Base-by-base conservation (phyloP, 2,329 filamentous ascomycete species). In the Fusarium sp. region DNA sequence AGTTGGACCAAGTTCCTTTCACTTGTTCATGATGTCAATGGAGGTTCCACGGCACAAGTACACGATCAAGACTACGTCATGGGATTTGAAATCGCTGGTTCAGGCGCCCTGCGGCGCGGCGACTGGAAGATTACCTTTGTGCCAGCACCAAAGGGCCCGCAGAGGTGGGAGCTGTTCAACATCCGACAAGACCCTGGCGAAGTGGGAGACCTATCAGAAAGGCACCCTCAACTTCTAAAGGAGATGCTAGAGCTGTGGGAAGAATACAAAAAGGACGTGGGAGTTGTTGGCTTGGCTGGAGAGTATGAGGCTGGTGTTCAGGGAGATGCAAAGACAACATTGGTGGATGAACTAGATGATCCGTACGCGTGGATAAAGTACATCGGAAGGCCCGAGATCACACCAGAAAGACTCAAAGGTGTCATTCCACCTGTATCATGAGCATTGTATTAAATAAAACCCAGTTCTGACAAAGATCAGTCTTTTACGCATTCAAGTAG, bases 71-170 rank as follows among this genome's bases (percentile, higher is more conserved):
- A 87, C 50, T 84, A 85, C 61, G 83, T 87, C 6, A 59, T 56
- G 37, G 88, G 87, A 13, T 90, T 88, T 86, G 88, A 89, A 57
- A 85, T 85, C 0, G 88, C 85, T 65, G 87, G 87, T 0, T 83
- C 84, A 6, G 63, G 68, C 0, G 88, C 88, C 0, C 81, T 89
- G 8, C 85, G 88, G 18, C 84, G 83, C 40, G 87, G 85, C 4
- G 81, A 86, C 60, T 89, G 83, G 82, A 90, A 89, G 73, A 86
- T 87, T 4, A 83, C 88, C 12, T 88, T 84, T 70, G 87, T 89
- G 23, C 87, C 85, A 0, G 85, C 85, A 48, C 87, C 84, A 3
- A 62, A 67, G 12, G 76, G 76, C 1, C 16, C 86, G 0, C 87
- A 87, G 65, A 81, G 82, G 23, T 90, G 87, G 88, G 85, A 90